Evolutionary conservation across 2,329 filamentous ascomycete genomes (phyloP).

Genomic region (Aspergillus aculeatinus): DNA sequence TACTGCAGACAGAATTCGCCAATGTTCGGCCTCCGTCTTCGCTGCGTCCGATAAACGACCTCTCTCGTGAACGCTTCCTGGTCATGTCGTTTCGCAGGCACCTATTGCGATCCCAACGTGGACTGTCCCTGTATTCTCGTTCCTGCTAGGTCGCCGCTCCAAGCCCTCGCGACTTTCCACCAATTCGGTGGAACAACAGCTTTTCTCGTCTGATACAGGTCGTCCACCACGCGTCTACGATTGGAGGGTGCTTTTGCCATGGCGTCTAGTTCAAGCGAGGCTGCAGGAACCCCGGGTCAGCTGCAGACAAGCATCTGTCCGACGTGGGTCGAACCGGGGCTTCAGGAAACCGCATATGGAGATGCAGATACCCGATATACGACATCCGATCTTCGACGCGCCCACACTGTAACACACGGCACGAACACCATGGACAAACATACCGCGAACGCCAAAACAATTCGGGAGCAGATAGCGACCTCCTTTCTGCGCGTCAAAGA

Average conservation of each 20-base stretch:
- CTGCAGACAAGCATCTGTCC: slow-evolving; percentile 10
- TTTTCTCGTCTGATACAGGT: background rate
- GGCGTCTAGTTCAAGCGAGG: slow-evolving; percentile 10
- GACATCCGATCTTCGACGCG: slow-evolving; percentile 34
- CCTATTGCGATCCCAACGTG: slow-evolving; percentile 26
- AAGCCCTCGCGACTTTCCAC: slow-evolving; percentile 1
- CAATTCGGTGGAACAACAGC: background rate
- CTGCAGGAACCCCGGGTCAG: slow-evolving; percentile 15
- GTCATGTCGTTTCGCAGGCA: slow-evolving; percentile 33
- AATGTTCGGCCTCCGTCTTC: slow-evolving; percentile 11
- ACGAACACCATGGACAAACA: slow-evolving; percentile 29
- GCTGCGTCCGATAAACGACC: slow-evolving; percentile 9
- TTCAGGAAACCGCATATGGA: slow-evolving; percentile 17
- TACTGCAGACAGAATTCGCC: background rate
- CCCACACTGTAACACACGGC: slow-evolving; percentile 40
- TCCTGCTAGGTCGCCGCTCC: slow-evolving; percentile 12
- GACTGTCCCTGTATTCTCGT: slow-evolving; percentile 23
- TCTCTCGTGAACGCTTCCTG: slow-evolving; percentile 15
- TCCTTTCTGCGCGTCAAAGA: slow-evolving; percentile 48
- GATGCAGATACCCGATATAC: slow-evolving; percentile 21
- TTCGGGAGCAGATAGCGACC: slow-evolving; percentile 33
- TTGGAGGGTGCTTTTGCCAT: slow-evolving; percentile 7
- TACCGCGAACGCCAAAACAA: slow-evolving; percentile 32
- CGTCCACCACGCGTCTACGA: background rate
- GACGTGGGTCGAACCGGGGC: slow-evolving; percentile 11